Conservation (phyloP, 345 rosid genomes). For the Salix caprea region DNA sequence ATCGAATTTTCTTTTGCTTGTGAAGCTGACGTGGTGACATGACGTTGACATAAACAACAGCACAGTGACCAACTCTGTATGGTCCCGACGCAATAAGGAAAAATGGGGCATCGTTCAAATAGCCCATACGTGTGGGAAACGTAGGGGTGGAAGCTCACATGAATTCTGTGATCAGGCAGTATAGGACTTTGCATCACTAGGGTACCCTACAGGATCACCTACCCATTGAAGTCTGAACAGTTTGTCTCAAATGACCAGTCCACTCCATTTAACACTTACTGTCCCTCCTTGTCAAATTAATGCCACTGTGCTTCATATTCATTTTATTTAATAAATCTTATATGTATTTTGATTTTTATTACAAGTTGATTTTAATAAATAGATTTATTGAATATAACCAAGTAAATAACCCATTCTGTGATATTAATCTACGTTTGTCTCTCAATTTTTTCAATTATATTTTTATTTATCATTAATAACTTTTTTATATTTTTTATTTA, state of each 20-base stretch:
- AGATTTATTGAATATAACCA: no score
- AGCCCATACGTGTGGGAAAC: background rate
- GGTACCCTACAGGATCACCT: background rate
- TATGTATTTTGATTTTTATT: no score
- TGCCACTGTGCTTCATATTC: background rate
- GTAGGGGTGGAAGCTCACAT: background rate
- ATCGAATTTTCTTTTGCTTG: background rate
- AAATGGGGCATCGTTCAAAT: background rate
- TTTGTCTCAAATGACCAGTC: background rate
- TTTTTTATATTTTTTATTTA: no score
- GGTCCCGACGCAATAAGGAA: background rate
- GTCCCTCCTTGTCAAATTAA: background rate
- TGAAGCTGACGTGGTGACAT: background rate
- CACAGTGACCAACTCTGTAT: background rate
- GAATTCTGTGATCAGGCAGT: no score
- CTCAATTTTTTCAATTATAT: no score
- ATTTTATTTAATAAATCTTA: no score
- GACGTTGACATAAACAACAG: background rate
- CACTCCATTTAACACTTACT: background rate
- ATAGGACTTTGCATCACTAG: background rate
- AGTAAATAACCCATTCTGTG: no score
- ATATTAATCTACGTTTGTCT: no score
- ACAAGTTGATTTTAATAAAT: no score
- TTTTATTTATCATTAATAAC: no score
- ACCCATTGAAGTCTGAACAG: no score